Percentiles rank a stretch among this genome's conserved stretches.
Evolutionary conservation across 2,329 filamentous ascomycete species (phyloP).

Genomic region (Colletotrichum filicis): DNA sequence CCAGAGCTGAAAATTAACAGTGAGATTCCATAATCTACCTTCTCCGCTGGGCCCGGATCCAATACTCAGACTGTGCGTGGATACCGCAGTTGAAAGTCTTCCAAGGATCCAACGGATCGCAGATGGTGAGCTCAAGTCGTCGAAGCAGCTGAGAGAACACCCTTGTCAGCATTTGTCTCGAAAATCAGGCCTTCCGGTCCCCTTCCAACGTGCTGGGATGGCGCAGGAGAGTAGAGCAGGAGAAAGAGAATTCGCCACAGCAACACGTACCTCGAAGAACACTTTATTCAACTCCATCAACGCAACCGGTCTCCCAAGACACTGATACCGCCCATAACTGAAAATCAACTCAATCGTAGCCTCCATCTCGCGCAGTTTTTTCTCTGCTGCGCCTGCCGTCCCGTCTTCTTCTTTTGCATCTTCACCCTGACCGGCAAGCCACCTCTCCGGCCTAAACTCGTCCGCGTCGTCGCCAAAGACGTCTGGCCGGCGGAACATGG

Average conservation of each 20-base stretch:
- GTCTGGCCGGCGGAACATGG: constrained; percentile 45
- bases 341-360: constrained; percentile 50
- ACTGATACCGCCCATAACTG: constrained; percentile 49
- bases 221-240: not conserved
- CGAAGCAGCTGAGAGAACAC: constrained; percentile 40
- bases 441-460: constrained; percentile 48
- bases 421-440: constrained; percentile 40
- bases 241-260: not conserved
- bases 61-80: constrained; percentile 45
- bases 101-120: constrained; percentile 46
- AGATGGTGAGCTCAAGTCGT: constrained; percentile 44
- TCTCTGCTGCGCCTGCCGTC: constrained; percentile 17
- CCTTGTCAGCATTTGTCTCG: not conserved
- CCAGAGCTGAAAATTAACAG: not conserved
- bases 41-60: constrained; percentile 33
- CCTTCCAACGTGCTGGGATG: no score
- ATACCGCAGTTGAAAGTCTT: constrained; percentile 44
- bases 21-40: not conserved
- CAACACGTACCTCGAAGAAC: constrained; percentile 50
- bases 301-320: constrained; percentile 50
- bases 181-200: no score
- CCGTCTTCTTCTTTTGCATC: no score
- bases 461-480: constrained; percentile 49
- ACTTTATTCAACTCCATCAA: constrained; percentile 52
- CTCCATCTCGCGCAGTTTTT: constrained; percentile 47